Percentiles rank a stretch among this genome's conserved stretches.
Conservation (phyloP, 1,139 yeast species). For the Zygoascus meyerae region DNA sequence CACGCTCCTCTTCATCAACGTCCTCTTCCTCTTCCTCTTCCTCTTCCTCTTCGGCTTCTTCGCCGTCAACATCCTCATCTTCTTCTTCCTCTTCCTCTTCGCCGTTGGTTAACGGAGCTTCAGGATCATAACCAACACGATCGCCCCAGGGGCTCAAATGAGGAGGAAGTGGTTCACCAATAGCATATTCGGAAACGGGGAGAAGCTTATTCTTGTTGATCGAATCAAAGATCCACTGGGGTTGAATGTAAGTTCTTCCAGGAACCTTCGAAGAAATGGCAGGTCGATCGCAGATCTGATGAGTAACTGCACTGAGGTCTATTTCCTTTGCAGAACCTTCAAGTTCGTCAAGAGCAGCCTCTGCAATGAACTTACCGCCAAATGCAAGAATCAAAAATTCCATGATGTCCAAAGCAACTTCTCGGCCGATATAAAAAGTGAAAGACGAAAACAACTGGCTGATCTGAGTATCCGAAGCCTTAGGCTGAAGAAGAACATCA, state of each 20-base stretch:
- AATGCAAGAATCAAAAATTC: slow-evolving; percentile 83
- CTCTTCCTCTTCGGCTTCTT: slow-evolving; percentile 40
- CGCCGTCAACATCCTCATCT: slow-evolving; percentile 48
- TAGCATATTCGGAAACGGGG: slow-evolving; percentile 76
- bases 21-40: slow-evolving; percentile 44
- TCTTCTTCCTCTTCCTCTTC: slow-evolving; percentile 40
- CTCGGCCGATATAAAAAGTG: slow-evolving; percentile 87
- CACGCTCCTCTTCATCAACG: slow-evolving; percentile 29
- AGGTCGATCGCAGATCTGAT: slow-evolving; percentile 93
- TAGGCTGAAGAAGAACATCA: slow-evolving; percentile 77
- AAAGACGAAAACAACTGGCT: slow-evolving; percentile 66
- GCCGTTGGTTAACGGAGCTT: slow-evolving; percentile 39
- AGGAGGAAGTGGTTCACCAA: slow-evolving; percentile 94
- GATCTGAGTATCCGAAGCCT: slow-evolving; percentile 50
- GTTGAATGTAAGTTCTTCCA: slow-evolving; percentile 92
- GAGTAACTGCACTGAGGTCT: slow-evolving; percentile 70
- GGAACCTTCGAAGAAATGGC: slow-evolving; percentile 68
- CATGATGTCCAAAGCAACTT: slow-evolving; percentile 85
- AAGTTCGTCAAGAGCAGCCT: slow-evolving; percentile 78
- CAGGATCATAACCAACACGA: slow-evolving; percentile 84
- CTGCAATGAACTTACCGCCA: slow-evolving; percentile 85
- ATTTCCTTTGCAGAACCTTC: slow-evolving; percentile 40
- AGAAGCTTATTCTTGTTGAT: slow-evolving; percentile 71
- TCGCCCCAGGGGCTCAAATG: slow-evolving; percentile 99
- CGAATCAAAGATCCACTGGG: slow-evolving; percentile 96